Base-by-base conservation (phyloP, 2,329 filamentous ascomycete genomes). In the Microsporum canis region DNA sequence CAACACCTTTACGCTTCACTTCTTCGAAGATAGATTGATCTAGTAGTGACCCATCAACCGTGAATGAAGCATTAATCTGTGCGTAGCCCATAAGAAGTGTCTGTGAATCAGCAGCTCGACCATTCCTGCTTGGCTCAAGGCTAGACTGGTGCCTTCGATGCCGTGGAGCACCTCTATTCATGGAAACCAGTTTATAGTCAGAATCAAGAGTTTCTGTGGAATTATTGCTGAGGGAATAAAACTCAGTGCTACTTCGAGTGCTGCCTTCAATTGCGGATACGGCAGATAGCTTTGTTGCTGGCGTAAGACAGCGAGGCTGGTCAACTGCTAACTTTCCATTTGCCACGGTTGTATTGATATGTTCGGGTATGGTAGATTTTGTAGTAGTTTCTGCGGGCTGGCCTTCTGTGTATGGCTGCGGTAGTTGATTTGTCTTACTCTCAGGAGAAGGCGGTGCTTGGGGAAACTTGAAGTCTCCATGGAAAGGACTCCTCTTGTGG, bases 21-120 rank as follows among this genome's bases (percentile, higher is more conserved):
- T 95, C 89, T 70, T 99, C 94, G 68, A 99, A 99, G 0, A 89
- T 89, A 0, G 85, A 85, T 43, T 95, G 85, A 68, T 95, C 92
- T 63, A 99, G 85, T 27, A 99, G 77, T 1, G 94, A 96, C 0
- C 91, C 91, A 70, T 99, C 94, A 5, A 99, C 77, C 0, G 86
- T 90, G 68, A 99, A 99, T 0, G 89, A 91, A 3, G 94, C 94
- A 73, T 90, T 88, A 1, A 97, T 84, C 68, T 99, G 94, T 2
- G 89, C 92, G 74, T 95, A 99, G 0, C 91, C 94, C 94, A 99
- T 99, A 85, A 99, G 95, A 60, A 99, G 77, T 0, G 87, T 86
- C 71, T 97, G 91, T 6, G 60, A 58, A 36, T 61, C 55, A 59
- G 65, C 66, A 51, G 69, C 67, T 17, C 64, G 59, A 5, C 63